A percentile compares a stretch with the other conserved stretches of the same genome.
These are phyloP conservation scores for Blepharisma japonicum DNA, from an alignment of 73 alveolate species.

Conservation along the genomic window DNA sequence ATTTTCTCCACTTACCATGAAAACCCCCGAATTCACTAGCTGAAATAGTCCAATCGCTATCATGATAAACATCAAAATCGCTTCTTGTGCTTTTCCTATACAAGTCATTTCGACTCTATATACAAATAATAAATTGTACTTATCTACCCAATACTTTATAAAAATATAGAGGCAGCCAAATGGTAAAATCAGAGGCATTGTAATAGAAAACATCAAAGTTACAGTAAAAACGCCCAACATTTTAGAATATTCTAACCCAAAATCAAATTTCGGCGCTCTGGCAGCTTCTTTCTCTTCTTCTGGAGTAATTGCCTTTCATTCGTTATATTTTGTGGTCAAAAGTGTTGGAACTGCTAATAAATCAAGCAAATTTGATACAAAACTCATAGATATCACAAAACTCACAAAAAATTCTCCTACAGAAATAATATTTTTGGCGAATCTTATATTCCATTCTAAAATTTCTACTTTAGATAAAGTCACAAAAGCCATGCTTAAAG, in stretches of 20 bases:
- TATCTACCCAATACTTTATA: conserved; percentile 8
- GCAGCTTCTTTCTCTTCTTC: conserved; percentile 7
- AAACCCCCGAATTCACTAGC: conserved; percentile 8
- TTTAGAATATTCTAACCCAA: conserved; percentile 19
- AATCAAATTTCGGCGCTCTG: conserved; percentile 12
- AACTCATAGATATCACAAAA: conserved; percentile 13
- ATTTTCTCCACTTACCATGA: neutral
- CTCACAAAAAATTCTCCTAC: conserved; percentile 24
- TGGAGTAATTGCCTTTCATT: neutral
- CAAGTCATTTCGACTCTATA: neutral
- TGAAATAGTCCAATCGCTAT: neutral
- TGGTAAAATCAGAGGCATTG: conserved; percentile 19
- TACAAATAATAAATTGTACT: conserved; percentile 2
- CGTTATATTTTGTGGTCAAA: neutral
- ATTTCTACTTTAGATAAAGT: neutral
- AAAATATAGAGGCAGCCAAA: neutral
- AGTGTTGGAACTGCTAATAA: neutral
- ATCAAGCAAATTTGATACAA: conserved; percentile 19
- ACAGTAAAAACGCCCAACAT: conserved; percentile 3
- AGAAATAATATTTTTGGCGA: neutral
- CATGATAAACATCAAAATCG: neutral
- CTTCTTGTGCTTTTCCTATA: neutral
- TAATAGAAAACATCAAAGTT: conserved; percentile 2
- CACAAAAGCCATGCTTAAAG: neutral
- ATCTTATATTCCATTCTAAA: neutral